A percentile compares a stretch with the other conserved stretches of the same genome.
phyloP scores from a whole-genome alignment of 441 rosid genomes.

The Adansonia madagascariensis region DNA sequence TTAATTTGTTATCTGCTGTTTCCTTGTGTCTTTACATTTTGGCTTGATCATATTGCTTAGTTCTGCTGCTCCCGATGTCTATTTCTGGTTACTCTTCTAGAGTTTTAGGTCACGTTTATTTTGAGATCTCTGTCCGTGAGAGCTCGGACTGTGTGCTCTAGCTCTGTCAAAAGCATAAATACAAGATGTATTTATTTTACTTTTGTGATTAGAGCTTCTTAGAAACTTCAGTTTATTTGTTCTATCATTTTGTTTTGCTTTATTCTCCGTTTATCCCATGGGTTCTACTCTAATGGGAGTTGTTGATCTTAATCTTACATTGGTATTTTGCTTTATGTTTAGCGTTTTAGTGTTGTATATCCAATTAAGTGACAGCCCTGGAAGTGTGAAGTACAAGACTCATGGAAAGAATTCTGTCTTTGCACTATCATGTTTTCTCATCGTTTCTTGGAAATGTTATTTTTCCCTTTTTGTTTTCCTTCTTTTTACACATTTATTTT shows the following conservation, averaged over 20 bases:
- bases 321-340: background rate
- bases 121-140: background rate
- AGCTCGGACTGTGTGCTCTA: background rate
- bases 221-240: background rate
- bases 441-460: background rate
- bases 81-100: slow-evolving; percentile 5
- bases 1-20: slow-evolving; percentile 7
- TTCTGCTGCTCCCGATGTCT: background rate
- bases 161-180: background rate
- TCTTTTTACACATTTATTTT: slow-evolving; percentile 29
- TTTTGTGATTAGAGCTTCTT: background rate
- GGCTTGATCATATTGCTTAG: slow-evolving; percentile 15
- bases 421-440: slow-evolving; percentile 2
- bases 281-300: background rate
- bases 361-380: background rate
- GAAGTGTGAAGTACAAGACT: slow-evolving; percentile 1
- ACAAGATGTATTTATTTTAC: background rate
- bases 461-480: background rate
- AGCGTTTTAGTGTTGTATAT: background rate
- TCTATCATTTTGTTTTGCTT: background rate
- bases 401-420: background rate
- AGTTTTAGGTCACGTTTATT: background rate
- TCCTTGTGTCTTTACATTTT: slow-evolving; percentile 17
- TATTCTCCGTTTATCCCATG: background rate
- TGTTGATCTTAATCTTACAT: background rate